A percentile compares a stretch with the other conserved stretches of the same genome.
Conservation (phyloP, 2,329 filamentous ascomycete genomes). For the Ophiocordyceps unilateralis region DNA sequence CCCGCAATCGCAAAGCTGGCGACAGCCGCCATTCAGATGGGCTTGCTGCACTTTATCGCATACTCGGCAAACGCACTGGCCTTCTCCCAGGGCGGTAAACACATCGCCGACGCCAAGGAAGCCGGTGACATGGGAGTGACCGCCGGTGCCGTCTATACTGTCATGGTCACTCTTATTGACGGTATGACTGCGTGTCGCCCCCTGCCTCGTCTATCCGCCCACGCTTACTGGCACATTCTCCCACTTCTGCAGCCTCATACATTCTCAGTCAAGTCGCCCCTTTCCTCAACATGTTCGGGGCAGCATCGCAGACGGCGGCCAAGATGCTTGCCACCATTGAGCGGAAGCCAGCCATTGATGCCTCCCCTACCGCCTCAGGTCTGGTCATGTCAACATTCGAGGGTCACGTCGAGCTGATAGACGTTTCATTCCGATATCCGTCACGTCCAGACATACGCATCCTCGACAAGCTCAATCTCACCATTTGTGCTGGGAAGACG, state of each 20-base stretch:
- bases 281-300: conserved; percentile 41
- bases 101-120: conserved; percentile 22
- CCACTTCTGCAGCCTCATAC: conserved; percentile 6
- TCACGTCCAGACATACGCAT: conserved; percentile 24
- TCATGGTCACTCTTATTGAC: conserved; percentile 47
- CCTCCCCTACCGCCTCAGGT: conserved; percentile 1
- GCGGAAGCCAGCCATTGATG: conserved; percentile 26
- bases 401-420: conserved; percentile 17
- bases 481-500: conserved; percentile 27
- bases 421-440: conserved; percentile 27
- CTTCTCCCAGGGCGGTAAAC: conserved; percentile 48
- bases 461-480: conserved; percentile 26
- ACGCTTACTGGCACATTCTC: background rate
- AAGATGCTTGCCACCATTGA: conserved; percentile 43
- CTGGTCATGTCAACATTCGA: background rate
- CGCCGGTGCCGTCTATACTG: conserved; percentile 38
- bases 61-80: conserved; percentile 50
- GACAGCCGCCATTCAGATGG: conserved; percentile 38
- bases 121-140: conserved; percentile 16
- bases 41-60: conserved; percentile 48
- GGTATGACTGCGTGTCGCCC: conserved; percentile 15
- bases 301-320: conserved; percentile 38
- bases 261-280: conserved; percentile 27
- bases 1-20: conserved; percentile 41
- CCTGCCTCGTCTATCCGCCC: background rate